Evolutionary conservation across 1,139 yeast genomes (phyloP).

Genomic region (Geotrichum candidum): DNA sequence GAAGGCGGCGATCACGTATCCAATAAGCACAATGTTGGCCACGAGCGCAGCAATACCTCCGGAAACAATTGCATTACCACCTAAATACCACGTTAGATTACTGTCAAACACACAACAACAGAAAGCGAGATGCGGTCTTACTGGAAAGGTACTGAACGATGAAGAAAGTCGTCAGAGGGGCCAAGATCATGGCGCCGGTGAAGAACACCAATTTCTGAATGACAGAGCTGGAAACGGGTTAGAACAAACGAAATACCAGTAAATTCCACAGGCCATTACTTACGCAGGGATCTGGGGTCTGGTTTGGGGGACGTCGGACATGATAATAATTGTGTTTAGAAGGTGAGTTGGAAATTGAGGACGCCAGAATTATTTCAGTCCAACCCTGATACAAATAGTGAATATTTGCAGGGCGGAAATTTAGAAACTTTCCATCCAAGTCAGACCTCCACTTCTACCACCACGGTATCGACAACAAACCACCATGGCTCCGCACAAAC

Average conservation of each 20-base stretch:
- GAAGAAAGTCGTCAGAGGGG: conserved; percentile 74
- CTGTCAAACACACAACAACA: not conserved
- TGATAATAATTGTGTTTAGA: not conserved
- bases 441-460: not conserved
- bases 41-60: conserved; percentile 88
- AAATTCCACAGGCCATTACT: not conserved
- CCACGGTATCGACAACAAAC: not conserved
- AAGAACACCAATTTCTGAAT: conserved; percentile 71
- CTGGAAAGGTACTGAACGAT: conserved; percentile 47
- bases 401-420: not conserved
- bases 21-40: conserved; percentile 82
- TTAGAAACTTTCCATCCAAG: not conserved
- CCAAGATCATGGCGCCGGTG: conserved; percentile 81
- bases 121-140: conserved; percentile 19
- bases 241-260: not conserved
- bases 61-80: conserved; percentile 59
- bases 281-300: conserved; percentile 15
- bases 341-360: not conserved
- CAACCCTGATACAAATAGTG: not conserved
- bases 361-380: not conserved
- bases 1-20: conserved; percentile 82
- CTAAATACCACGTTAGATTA: conserved; percentile 26
- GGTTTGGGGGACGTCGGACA: not conserved
- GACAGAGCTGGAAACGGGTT: conserved; percentile 44
- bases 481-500: not conserved